A percentile compares a stretch with the other conserved stretches of the same genome.
Conservation (phyloP, 1,284 basidiomycete genomes). For the Dichomitus squalens region DNA sequence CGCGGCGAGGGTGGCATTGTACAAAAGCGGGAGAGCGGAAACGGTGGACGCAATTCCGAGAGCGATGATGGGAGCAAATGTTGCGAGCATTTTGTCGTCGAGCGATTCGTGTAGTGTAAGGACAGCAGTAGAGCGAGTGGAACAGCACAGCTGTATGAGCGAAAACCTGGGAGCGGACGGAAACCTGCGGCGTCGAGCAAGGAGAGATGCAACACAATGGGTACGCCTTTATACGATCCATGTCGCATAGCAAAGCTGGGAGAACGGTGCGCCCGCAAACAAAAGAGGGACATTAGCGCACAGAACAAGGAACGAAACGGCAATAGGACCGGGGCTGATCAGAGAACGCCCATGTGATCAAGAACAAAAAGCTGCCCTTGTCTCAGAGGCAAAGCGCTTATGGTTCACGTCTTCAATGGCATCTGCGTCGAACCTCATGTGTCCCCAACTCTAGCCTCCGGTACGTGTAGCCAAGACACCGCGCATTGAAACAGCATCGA, state of each 20-base stretch:
- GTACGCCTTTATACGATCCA: slow-evolving; percentile 13
- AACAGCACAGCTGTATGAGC: slow-evolving; percentile 13
- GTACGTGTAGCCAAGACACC: too few relatives aligned
- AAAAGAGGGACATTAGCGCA: neutral
- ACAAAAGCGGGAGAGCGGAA: slow-evolving; percentile 14
- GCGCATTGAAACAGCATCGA: too few relatives aligned
- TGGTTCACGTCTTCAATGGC: too few relatives aligned
- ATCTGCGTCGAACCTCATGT: too few relatives aligned
- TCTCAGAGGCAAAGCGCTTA: too few relatives aligned
- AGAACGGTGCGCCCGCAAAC: neutral
- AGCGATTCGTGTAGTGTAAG: neutral
- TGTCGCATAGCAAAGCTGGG: neutral
- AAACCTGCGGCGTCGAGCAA: slow-evolving; percentile 23
- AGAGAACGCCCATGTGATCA: too few relatives aligned
- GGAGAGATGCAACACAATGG: neutral
- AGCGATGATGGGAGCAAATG: slow-evolving; percentile 13
- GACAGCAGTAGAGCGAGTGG: neutral
- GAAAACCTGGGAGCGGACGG: slow-evolving; percentile 5
- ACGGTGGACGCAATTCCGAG: slow-evolving; percentile 20
- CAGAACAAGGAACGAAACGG: too few relatives aligned
- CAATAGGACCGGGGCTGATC: too few relatives aligned
- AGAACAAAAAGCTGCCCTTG: too few relatives aligned
- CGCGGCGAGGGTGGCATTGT: slow-evolving; percentile 4
- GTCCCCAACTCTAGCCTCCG: too few relatives aligned
- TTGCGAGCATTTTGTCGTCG: slow-evolving; percentile 8